phyloP scores from a whole-genome alignment of 2,329 filamentous ascomycete species.

The Atkinsonella hypoxylon region DNA sequence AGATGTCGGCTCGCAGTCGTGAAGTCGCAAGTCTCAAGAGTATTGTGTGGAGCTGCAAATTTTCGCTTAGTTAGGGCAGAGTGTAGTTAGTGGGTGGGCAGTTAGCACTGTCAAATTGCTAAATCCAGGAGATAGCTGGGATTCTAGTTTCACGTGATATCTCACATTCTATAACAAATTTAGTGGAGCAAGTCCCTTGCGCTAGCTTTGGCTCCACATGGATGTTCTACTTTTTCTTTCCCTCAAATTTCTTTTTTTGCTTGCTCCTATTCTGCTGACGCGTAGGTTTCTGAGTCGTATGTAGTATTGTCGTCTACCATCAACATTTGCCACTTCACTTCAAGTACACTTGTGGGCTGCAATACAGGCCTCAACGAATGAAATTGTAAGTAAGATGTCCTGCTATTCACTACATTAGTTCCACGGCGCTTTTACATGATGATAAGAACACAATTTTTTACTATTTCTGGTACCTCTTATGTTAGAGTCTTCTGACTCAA shows the following conservation, averaged over 20 bases:
- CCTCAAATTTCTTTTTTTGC: neutral
- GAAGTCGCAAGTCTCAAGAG: slow-evolving; percentile 14
- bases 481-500: slow-evolving; percentile 58
- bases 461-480: slow-evolving; percentile 98
- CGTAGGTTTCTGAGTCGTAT: too few species aligned
- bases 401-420: neutral
- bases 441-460: slow-evolving; percentile 48
- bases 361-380: too few species aligned
- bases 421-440: slow-evolving; percentile 42
- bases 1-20: slow-evolving; percentile 16
- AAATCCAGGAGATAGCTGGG: neutral
- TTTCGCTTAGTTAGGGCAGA: slow-evolving; percentile 36
- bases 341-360: too few species aligned
- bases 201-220: neutral
- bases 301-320: too few species aligned
- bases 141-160: neutral
- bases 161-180: neutral
- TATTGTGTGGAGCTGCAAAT: slow-evolving; percentile 31
- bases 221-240: neutral
- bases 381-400: slow-evolving; percentile 6
- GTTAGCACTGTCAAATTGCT: neutral
- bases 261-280: too few species aligned
- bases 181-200: neutral
- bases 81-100: slow-evolving; percentile 21
- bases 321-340: too few species aligned